Evolutionary conservation across 306 rosid species (phyloP).

Genomic region (Trifolium pratense): DNA sequence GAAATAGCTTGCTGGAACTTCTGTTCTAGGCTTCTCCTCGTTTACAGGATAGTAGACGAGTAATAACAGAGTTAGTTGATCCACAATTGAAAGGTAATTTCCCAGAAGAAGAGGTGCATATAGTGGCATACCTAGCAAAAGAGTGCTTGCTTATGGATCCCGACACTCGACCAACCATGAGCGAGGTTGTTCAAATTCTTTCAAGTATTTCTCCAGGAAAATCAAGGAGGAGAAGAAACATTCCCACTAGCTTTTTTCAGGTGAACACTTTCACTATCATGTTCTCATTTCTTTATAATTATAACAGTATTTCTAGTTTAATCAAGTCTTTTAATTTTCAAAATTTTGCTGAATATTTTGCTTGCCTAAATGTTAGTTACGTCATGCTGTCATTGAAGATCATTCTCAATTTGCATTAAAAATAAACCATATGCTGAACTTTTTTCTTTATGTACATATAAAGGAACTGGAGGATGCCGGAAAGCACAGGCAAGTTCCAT

Average conservation of each 20-base stretch:
- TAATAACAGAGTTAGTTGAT: constrained; percentile 76
- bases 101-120: constrained; percentile 86
- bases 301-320: constrained; percentile 15
- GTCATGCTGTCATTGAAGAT: constrained; percentile 30
- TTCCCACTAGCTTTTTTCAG: constrained; percentile 66
- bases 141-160: constrained; percentile 93
- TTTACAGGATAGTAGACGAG: constrained; percentile 75
- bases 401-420: constrained; percentile 31
- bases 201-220: constrained; percentile 77
- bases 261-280: constrained; percentile 45
- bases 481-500: constrained; percentile 51
- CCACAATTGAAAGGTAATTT: constrained; percentile 70
- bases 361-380: not conserved
- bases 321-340: constrained; percentile 8
- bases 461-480: constrained; percentile 51
- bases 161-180: constrained; percentile 90
- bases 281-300: constrained; percentile 13
- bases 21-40: constrained; percentile 82
- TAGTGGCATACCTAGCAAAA: constrained; percentile 95
- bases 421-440: constrained; percentile 42
- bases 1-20: constrained; percentile 35
- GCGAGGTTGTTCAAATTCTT: constrained; percentile 97
- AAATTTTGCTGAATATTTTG: constrained; percentile 8
- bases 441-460: constrained; percentile 41
- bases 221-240: constrained; percentile 73